phyloP scores from a whole-genome alignment of 192 early-diverging fungal species.

The Obelidium mucronatum region DNA sequence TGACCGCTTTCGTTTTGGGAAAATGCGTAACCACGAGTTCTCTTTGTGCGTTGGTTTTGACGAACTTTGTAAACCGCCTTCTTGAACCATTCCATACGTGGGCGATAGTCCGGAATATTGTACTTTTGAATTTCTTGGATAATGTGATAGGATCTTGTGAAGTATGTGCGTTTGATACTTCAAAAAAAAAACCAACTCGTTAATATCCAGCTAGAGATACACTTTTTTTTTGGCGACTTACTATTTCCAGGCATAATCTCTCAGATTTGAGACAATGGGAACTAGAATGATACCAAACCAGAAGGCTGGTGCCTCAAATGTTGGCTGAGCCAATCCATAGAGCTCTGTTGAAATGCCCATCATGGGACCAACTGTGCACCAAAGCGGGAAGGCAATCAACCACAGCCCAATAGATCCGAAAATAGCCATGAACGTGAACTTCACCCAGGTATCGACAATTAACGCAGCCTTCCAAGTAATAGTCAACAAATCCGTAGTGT shows the following conservation, averaged over 20 bases:
- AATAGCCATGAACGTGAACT: slow-evolving; percentile 91
- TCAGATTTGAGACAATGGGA: slow-evolving; percentile 82
- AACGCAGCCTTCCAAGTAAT: slow-evolving; percentile 92
- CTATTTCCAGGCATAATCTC: slow-evolving; percentile 97
- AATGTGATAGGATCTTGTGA: slow-evolving; percentile 88
- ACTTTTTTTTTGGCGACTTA: no score
- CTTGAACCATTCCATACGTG: slow-evolving; percentile 97
- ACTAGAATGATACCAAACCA: slow-evolving; percentile 89
- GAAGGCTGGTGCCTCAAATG: slow-evolving; percentile 62
- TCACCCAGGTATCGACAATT: slow-evolving; percentile 92
- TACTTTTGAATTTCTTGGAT: slow-evolving; percentile 99
- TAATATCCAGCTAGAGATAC: slow-evolving; percentile 19
- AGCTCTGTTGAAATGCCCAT: slow-evolving; percentile 57
- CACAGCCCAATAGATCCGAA: slow-evolving; percentile 90
- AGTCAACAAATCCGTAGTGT: slow-evolving; percentile 86
- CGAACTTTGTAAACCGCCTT: slow-evolving; percentile 98
- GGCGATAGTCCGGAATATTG: slow-evolving; percentile 98
- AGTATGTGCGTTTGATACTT: slow-evolving; percentile 83
- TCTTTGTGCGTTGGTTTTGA: slow-evolving; percentile 85
- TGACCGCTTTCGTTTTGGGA: slow-evolving; percentile 98
- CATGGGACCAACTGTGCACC: slow-evolving; percentile 77
- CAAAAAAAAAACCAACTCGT: slow-evolving; percentile 8
- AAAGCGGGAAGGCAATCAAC: slow-evolving; percentile 87
- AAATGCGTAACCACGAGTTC: slow-evolving; percentile 97
- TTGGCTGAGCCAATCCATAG: slow-evolving; percentile 46